A percentile compares a stretch with the other conserved stretches of the same genome.
Evolutionary conservation across 2,329 filamentous ascomycete species (phyloP).

Genomic region (Fusarium veterinarium): DNA sequence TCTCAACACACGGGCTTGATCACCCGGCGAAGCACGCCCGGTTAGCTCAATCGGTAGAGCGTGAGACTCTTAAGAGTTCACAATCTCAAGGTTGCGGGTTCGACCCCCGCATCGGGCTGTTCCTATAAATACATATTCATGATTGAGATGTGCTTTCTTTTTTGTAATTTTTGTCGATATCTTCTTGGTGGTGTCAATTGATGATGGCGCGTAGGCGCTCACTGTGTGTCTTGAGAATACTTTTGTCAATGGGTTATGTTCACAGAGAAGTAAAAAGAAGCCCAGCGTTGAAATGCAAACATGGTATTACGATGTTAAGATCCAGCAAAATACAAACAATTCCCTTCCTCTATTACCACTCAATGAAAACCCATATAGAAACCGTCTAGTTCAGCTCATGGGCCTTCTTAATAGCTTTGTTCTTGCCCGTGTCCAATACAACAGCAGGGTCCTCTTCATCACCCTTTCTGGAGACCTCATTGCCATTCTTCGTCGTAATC

Average conservation of each 20-base stretch:
- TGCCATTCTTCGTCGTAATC: conserved; percentile 56
- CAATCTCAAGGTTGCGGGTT: conserved; percentile 68
- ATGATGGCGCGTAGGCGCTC: no score
- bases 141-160: conserved; percentile 36
- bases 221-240: fast-evolving
- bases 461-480: conserved; percentile 55
- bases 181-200: no score
- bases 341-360: not conserved
- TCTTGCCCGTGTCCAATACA: conserved; percentile 56
- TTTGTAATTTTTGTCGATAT: not conserved
- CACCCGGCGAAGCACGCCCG: conserved; percentile 61
- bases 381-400: conserved; percentile 52
- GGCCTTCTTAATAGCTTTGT: conserved; percentile 55
- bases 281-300: no score
- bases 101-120: conserved; percentile 59
- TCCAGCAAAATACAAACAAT: not conserved
- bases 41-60: conserved; percentile 64
- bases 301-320: not conserved
- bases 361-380: fast-evolving
- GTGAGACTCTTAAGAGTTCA: conserved; percentile 70
- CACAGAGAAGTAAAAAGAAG: not conserved
- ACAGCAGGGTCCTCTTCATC: conserved; percentile 56
- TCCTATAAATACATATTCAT: conserved; percentile 46
- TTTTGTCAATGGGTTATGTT: not conserved
- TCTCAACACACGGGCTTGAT: conserved; percentile 23